Percentiles rank a stretch among this genome's conserved stretches.
Evolutionary conservation across 106 monocot genomes (phyloP).

Genomic region (Dendrobium huoshanense): DNA sequence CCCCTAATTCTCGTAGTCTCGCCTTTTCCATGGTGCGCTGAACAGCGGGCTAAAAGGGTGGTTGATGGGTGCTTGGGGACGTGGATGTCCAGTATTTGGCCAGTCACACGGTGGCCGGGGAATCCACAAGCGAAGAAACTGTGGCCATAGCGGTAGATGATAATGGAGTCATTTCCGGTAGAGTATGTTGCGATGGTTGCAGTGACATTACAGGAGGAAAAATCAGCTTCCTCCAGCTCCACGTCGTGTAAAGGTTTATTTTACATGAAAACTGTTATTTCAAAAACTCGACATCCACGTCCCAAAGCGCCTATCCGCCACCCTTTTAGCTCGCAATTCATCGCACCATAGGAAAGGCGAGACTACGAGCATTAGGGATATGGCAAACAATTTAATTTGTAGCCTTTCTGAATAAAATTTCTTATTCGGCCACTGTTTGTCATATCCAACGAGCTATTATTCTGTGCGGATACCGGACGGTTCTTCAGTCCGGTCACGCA

Average conservation of each 20-base stretch:
- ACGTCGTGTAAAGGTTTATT: constrained; percentile 37
- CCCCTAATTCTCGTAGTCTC: too few species aligned
- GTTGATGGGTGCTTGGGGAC: not conserved
- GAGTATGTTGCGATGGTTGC: constrained; percentile 20
- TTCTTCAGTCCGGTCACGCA: too few species aligned
- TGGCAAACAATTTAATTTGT: too few species aligned
- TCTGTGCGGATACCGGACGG: too few species aligned
- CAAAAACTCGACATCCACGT: too few species aligned
- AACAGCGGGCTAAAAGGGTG: not conserved
- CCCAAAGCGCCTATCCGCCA: too few species aligned
- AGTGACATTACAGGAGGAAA: constrained; percentile 22
- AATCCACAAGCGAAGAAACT: constrained; percentile 43
- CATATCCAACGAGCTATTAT: too few species aligned
- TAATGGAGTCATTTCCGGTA: constrained; percentile 40
- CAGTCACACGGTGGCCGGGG: constrained; percentile 35
- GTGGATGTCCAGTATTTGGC: constrained; percentile 41
- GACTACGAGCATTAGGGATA: too few species aligned
- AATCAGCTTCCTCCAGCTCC: constrained; percentile 28
- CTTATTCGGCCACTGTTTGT: too few species aligned
- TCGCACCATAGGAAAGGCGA: too few species aligned
- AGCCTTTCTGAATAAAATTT: too few species aligned
- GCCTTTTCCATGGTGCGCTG: not conserved
- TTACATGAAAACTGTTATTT: constrained; percentile 54
- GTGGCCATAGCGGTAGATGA: constrained; percentile 26
- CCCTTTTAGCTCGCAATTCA: too few species aligned